Conservation (phyloP, 768 basidiomycete species). For the Pulveroboletus ravenelii region DNA sequence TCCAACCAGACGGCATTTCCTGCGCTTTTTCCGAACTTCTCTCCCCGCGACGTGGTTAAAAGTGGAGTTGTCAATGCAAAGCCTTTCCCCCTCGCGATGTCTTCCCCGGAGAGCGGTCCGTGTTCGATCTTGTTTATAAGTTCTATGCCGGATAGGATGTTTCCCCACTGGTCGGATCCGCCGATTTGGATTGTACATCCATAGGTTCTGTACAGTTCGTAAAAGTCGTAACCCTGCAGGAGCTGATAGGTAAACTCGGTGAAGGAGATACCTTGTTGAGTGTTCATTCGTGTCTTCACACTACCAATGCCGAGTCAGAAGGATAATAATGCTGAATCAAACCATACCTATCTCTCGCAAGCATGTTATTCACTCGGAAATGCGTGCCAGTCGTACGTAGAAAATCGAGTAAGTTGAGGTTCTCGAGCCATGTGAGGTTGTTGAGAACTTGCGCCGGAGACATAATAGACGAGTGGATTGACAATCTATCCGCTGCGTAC, state of each 20-base stretch:
- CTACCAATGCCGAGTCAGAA: constrained; percentile 37
- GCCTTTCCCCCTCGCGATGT: constrained; percentile 34
- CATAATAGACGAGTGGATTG: constrained; percentile 5
- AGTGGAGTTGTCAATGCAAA: constrained; percentile 94
- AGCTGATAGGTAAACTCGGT: constrained; percentile 98
- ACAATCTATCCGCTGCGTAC: constrained; percentile 48
- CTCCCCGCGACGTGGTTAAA: constrained; percentile 81
- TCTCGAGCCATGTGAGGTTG: constrained; percentile 75
- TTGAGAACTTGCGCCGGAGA: constrained; percentile 45
- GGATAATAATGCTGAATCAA: neutral
- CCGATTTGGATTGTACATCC: constrained; percentile 86
- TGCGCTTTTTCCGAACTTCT: constrained; percentile 96
- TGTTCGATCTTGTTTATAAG: constrained; percentile 60
- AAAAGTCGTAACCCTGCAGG: constrained; percentile 95
- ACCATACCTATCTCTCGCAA: constrained; percentile 80
- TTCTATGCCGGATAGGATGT: constrained; percentile 90
- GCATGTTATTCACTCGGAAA: constrained; percentile 83
- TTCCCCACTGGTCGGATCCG: constrained; percentile 98
- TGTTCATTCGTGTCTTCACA: constrained; percentile 73
- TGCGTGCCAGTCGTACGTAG: constrained; percentile 75
- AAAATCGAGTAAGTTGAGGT: constrained; percentile 76
- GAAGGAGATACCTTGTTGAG: constrained; percentile 91
- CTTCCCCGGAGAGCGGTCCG: neutral
- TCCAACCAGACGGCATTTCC: constrained; percentile 96
- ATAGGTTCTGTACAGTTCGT: constrained; percentile 58